Evolutionary conservation across 306 rosid genomes (phyloP).

Genomic region (Cucumis sativus): Cucumber_9930_V3 NC_026659.2:1200501-1201000

Average conservation of each 20-base stretch:
- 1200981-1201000: too few relatives aligned
- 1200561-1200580: conserved; percentile 70
- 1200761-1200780: conserved; percentile 33
- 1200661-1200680: background rate
- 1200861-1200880: too few relatives aligned
- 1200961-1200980: too few relatives aligned
- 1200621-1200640: background rate
- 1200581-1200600: conserved; percentile 35
- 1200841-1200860: too few relatives aligned
- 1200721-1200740: conserved; percentile 98
- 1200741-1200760: conserved; percentile 95
- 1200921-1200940: too few relatives aligned
- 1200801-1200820: background rate
- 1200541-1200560: conserved; percentile 92
- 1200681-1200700: conserved; percentile 68
- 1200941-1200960: too few relatives aligned
- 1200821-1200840: background rate
- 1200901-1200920: too few relatives aligned
- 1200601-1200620: background rate
- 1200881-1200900: too few relatives aligned
- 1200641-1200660: background rate
- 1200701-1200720: conserved; percentile 74
- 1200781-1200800: background rate
- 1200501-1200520: conserved; percentile 82
- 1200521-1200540: conserved; percentile 90